Evolutionary conservation across 1,284 basidiomycete genomes (phyloP).

Genomic region (Heterobasidion annosum): DNA sequence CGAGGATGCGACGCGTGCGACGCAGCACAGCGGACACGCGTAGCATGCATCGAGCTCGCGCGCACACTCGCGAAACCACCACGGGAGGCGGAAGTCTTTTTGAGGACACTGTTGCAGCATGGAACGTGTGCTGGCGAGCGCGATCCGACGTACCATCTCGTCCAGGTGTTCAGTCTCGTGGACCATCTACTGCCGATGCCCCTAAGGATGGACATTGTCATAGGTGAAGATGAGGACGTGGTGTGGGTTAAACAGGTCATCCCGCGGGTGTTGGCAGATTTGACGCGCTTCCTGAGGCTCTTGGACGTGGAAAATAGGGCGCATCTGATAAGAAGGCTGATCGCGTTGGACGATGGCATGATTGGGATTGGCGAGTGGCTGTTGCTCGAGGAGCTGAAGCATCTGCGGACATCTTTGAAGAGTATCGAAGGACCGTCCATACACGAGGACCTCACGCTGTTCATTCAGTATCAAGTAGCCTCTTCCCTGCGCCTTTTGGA

Average conservation of each 20-base stretch:
- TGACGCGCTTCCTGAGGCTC: slow-evolving; percentile 44
- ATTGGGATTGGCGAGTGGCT: slow-evolving; percentile 66
- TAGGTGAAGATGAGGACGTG: slow-evolving; percentile 18
- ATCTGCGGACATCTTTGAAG: slow-evolving; percentile 27
- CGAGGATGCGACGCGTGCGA: slow-evolving; percentile 27
- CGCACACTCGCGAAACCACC: slow-evolving; percentile 28
- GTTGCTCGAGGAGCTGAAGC: slow-evolving; percentile 48
- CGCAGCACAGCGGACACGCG: slow-evolving; percentile 33
- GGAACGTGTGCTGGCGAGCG: slow-evolving; percentile 25
- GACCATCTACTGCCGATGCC: slow-evolving; percentile 45
- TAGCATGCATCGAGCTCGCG: slow-evolving; percentile 42
- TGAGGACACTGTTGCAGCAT: slow-evolving; percentile 46
- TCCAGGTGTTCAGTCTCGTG: slow-evolving; percentile 47
- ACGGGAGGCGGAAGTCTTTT: slow-evolving; percentile 32
- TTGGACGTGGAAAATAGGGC: slow-evolving; percentile 47
- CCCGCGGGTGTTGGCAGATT: slow-evolving; percentile 43
- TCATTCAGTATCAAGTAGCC: slow-evolving; percentile 29
- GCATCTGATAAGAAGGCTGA: slow-evolving; percentile 45
- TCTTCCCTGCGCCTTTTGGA: slow-evolving; percentile 14
- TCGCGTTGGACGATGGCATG: slow-evolving; percentile 45
- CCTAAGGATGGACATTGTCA: slow-evolving; percentile 9
- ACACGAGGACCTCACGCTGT: slow-evolving; percentile 17
- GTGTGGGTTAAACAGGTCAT: slow-evolving; percentile 49
- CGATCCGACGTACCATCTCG: slow-evolving; percentile 48
- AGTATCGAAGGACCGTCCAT: slow-evolving; percentile 21